Base-by-base conservation (phyloP, 2,329 filamentous ascomycete species). In the Colletotrichum musae region DNA sequence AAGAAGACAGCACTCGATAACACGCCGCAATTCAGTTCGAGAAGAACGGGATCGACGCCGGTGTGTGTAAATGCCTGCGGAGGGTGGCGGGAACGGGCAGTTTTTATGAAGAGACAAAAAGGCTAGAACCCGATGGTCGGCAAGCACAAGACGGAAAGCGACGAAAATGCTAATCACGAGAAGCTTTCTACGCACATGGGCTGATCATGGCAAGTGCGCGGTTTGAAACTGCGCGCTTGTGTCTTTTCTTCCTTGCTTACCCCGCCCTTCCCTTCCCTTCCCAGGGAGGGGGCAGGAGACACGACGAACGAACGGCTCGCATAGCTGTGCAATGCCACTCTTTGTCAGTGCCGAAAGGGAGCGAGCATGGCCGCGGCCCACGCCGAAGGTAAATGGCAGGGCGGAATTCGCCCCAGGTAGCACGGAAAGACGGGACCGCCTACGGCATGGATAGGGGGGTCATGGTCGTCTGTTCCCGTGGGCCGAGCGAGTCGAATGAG, bases 201-300 rank as follows among this genome's bases (percentile, higher is more conserved):
- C 67, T 67, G 62, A 67, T 70, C 50, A 66, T 26, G 32, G 66
- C 28, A 61, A 58, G 32, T 67, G 56, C 62, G 51, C 56, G 26
- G 45, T 58, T 61, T 53, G 62, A 70, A 70, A 70, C 67, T 51
- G 36, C 6, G 36, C 63, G 57, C 63, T 53, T 47, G 50, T 39
- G 36, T 13, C 24, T 36, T 6, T 36, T 10, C 10, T 36, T 36
- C 7, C 32, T 10, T 10, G 18, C 32, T 50, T 70, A 70, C 67
- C 67, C 67, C 67, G 67, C 67, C 66, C 56, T 63, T 45, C 51
- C 66, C 56, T 63, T 45, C 51, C 32, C 10, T 36, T 36, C 32
- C 32, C 2, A 36, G 32, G 32, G 43, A 47, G 15, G 43, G 48
- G 41, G n/a, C n/a, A n/a, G n/a, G n/a, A n/a, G 58, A 52, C 58